These are phyloP conservation scores for Xylaria sp. DNA, from an alignment of 2,329 filamentous ascomycete species.

Conservation along the genomic window DNA sequence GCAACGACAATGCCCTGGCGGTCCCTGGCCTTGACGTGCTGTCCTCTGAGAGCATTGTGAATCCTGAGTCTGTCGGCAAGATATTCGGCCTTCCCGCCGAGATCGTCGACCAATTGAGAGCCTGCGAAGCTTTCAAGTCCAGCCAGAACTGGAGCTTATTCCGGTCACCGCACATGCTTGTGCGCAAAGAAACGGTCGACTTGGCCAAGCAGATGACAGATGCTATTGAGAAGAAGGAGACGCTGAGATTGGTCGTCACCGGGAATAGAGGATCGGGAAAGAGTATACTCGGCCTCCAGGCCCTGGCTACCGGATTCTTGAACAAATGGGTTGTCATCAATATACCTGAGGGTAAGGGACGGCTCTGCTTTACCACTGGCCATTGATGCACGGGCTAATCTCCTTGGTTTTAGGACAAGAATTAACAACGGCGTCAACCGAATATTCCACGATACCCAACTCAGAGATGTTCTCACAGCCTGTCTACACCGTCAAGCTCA, in stretches of 20 bases:
- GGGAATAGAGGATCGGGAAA: constrained; percentile 84
- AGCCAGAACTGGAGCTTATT: constrained; percentile 91
- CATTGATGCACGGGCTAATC: constrained; percentile 1
- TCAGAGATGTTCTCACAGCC: constrained; percentile 79
- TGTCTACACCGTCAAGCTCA: constrained; percentile 76
- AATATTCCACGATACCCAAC: constrained; percentile 77
- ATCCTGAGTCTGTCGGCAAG: constrained; percentile 67
- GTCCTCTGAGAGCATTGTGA: constrained; percentile 62
- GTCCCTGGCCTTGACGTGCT: constrained; percentile 75
- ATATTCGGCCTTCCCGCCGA: constrained; percentile 75
- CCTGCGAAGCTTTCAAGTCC: constrained; percentile 89
- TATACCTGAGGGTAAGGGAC: constrained; percentile 82
- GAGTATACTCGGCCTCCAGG: constrained; percentile 86
- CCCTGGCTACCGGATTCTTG: constrained; percentile 80
- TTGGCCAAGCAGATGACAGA: constrained; percentile 71
- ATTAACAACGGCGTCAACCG: constrained; percentile 79
- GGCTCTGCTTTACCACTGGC: background rate
- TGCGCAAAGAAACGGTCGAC: constrained; percentile 81
- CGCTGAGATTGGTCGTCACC: constrained; percentile 72
- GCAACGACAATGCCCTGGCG: constrained; percentile 90
- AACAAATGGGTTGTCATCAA: constrained; percentile 90
- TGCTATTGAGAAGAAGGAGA: constrained; percentile 63
- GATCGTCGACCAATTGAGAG: constrained; percentile 81
- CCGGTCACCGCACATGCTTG: constrained; percentile 78
- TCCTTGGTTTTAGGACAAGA: constrained; percentile 69